Base-by-base conservation (phyloP, 1,284 basidiomycete genomes). In the Puccinia hordei region DNA sequence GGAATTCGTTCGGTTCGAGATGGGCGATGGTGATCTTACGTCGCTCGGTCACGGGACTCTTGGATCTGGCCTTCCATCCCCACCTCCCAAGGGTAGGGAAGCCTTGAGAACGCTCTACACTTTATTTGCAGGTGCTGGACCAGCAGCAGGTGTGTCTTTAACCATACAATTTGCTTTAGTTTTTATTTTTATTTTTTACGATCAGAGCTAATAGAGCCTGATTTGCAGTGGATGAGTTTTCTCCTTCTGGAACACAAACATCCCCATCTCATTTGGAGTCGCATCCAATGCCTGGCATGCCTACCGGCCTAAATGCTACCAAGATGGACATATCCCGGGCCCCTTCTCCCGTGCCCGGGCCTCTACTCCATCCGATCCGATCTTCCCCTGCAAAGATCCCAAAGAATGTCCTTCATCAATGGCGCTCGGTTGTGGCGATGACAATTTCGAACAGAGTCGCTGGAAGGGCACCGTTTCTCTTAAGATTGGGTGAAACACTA, bases 371-470 rank as follows among this genome's bases (percentile, higher is more conserved):
- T 82, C 90, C 92, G 88, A 46, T 85, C 87, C 5, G 85, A 87
- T 15, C 83, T 87, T 13, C 83, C 87, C 79, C 83, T 87, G 82
- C 87, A 63, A 88, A 87, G 79, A 86, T 92, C 12, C 88, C 91
- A 19, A 76, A 85, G 13, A 89, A 91, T 81, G 88, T 90, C 1
- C 87, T 94, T 59, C 87, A 88, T 19, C 89, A 91, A 82, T 99
- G 96, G 96, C 88, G 91, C 44, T 93, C 97, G 84, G 93, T 93
- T 22, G 90, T 90, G 38, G 91, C 93, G 4, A 93, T 95, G 87
- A 91, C 98, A 79, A 85, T 95, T 27, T 90, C 91, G 41, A 94
- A 91, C 81, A 90, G 91, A 73, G 87, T 92, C 83, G 77, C 85
- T 80, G 81, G 86, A 83, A 85, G 85, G 22, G 90, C 92, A 0